A percentile compares a stretch with the other conserved stretches of the same genome.
Conservation (phyloP, 2,329 filamentous ascomycete genomes). For the Cercospora sp. region DNA sequence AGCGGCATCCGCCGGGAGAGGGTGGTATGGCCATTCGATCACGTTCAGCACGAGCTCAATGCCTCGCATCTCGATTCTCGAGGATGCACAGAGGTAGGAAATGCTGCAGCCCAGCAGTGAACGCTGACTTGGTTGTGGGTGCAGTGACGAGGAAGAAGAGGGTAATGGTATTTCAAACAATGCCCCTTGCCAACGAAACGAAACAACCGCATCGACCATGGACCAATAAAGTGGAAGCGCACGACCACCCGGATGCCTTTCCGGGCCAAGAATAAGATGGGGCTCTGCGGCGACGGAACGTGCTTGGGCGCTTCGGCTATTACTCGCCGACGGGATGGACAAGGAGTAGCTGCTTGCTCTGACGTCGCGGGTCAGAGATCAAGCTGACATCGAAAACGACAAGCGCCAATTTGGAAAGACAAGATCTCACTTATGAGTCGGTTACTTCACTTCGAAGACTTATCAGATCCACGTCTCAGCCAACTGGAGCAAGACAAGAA, state of each 20-base stretch:
- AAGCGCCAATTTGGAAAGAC: background rate
- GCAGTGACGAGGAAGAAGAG: background rate
- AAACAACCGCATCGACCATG: background rate
- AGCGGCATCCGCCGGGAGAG: background rate
- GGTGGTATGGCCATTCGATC: background rate
- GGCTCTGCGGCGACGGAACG: background rate
- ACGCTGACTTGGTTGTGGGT: background rate
- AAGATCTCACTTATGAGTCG: background rate
- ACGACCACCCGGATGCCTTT: background rate
- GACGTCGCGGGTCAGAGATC: background rate
- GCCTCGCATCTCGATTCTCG: background rate
- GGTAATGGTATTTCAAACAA: background rate
- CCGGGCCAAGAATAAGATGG: conserved; percentile 1
- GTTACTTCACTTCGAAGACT: background rate
- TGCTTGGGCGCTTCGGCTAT: background rate
- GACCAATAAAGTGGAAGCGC: background rate
- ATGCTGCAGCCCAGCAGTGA: background rate
- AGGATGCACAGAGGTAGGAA: background rate
- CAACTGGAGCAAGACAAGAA: background rate
- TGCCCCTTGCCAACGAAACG: background rate
- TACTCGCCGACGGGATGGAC: background rate
- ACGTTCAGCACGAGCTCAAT: background rate
- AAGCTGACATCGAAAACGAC: background rate
- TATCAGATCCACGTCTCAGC: background rate
- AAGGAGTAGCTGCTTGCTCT: background rate